These are phyloP conservation scores for Didymella keratinophila DNA, from an alignment of 2,329 filamentous ascomycete species.

Conservation along the genomic window DNA sequence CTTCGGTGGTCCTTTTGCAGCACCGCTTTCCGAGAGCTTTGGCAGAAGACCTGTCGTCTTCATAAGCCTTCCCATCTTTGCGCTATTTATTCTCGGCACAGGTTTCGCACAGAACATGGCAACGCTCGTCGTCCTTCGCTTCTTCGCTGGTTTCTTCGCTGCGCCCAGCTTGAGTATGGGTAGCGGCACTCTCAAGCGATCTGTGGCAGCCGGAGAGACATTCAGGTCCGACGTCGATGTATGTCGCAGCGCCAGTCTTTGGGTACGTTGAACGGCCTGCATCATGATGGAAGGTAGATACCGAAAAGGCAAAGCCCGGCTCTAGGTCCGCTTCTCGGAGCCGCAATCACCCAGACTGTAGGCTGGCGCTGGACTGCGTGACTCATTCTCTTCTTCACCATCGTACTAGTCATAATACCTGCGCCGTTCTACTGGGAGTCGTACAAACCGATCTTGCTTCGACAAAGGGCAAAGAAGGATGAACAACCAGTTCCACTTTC, in stretches of 20 bases:
- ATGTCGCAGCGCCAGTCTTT: slow-evolving; percentile 49
- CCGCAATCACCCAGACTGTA: slow-evolving; percentile 48
- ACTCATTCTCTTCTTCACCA: slow-evolving; percentile 51
- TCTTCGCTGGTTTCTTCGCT: slow-evolving; percentile 46
- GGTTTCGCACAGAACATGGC: slow-evolving; percentile 68
- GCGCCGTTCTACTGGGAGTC: slow-evolving; percentile 54
- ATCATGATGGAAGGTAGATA: neutral
- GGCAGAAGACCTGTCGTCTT: slow-evolving; percentile 74
- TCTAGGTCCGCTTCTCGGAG: slow-evolving; percentile 45
- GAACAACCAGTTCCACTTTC: neutral
- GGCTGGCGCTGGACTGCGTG: slow-evolving; percentile 53
- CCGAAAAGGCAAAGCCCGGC: neutral
- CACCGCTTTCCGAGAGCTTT: slow-evolving; percentile 74
- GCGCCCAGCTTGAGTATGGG: slow-evolving; percentile 49
- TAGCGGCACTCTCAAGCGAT: slow-evolving; percentile 51
- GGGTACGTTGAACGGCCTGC: slow-evolving; percentile 23
- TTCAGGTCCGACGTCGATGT: slow-evolving; percentile 41
- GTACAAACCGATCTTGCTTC: slow-evolving; percentile 59
- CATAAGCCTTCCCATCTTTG: slow-evolving; percentile 70
- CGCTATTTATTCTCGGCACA: slow-evolving; percentile 57
- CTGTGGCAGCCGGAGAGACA: slow-evolving; percentile 42
- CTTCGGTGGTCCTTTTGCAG: slow-evolving; percentile 75
- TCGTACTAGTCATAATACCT: slow-evolving; percentile 33
- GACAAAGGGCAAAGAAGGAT: slow-evolving; percentile 39
- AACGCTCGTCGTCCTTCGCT: slow-evolving; percentile 73